Base-by-base conservation (phyloP, 805 yeast genomes). In the Suhomyces xylopsoci region DNA sequence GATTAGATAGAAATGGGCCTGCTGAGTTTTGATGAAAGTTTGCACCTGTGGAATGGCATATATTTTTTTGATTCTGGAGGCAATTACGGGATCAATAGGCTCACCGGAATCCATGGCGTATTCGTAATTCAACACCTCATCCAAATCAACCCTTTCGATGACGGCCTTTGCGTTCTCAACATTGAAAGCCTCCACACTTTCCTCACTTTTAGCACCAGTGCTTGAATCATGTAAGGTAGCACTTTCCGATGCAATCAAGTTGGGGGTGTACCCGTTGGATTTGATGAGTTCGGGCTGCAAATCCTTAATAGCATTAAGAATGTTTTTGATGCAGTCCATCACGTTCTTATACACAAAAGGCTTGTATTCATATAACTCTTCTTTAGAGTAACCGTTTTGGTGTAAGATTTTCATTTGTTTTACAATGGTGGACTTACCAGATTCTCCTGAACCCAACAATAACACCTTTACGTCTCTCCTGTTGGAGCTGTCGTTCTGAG, bases 361-460 rank as follows among this genome's bases (percentile, higher is more conserved):
- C 63, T 83, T 83, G 68, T 87, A 88, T 58, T 87, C 90, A 51
- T 76, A 72, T 25, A 87, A 69, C 65, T 91, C 97, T 46, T 86
- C 85, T 67, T 84, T 73, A 49, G 84, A 68, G 63, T 83, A 87
- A 7, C 92, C 92, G 58, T 82, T 77, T 63, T 85, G 88, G 63
- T 87, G 90, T 48, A 87, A 73, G 53, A 87, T 87, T 64, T 87
- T 87, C 83, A 88, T 88, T 67, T 88, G 96, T 66, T 87, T 88
- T 50, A 88, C 81, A 50, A 88, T 83, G 15, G 96, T 88, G 7
- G 91, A 84, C 63, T 88, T 88, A 4, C 96, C 96, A 55, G 85
- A 78, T 63, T 88, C 96, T 14, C 98, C 99, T 0, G 97, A 88
- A 5, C 99, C 94, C 47, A 88, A 70, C 32, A 92, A 74, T 36